A percentile compares a stretch with the other conserved stretches of the same genome.
Conservation (phyloP, 345 rosid species). For the Citrus inodora region DNA sequence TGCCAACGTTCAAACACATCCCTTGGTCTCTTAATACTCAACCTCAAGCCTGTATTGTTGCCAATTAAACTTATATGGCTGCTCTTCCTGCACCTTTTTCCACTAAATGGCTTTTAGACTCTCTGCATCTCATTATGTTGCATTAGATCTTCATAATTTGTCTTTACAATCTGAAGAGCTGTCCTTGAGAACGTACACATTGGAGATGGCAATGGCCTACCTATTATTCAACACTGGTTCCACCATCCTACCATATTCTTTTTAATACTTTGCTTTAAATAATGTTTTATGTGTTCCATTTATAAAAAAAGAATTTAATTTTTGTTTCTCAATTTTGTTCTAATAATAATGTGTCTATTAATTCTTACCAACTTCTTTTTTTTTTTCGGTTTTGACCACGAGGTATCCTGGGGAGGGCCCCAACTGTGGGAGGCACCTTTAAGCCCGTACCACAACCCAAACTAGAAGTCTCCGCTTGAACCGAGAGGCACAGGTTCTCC, state of each 20-base stretch:
- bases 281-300: not conserved
- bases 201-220: not conserved
- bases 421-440: no score
- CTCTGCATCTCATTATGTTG: not conserved
- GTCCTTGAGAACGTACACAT: not conserved
- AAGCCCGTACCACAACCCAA: no score
- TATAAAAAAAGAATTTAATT: not conserved
- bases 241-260: not conserved
- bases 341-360: constrained; percentile 6
- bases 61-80: no score
- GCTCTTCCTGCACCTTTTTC: not conserved
- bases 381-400: no score
- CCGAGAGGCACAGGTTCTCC: no score
- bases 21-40: not conserved
- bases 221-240: not conserved
- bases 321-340: not conserved
- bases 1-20: not conserved
- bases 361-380: not conserved
- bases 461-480: no score
- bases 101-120: not conserved
- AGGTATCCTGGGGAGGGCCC: no score
- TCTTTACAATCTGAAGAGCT: not conserved
- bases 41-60: not conserved
- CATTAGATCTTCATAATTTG: not conserved
- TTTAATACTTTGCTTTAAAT: not conserved